Conservation (phyloP, 192 early-diverging fungal species). For the Umbelopsis sp. region DNA sequence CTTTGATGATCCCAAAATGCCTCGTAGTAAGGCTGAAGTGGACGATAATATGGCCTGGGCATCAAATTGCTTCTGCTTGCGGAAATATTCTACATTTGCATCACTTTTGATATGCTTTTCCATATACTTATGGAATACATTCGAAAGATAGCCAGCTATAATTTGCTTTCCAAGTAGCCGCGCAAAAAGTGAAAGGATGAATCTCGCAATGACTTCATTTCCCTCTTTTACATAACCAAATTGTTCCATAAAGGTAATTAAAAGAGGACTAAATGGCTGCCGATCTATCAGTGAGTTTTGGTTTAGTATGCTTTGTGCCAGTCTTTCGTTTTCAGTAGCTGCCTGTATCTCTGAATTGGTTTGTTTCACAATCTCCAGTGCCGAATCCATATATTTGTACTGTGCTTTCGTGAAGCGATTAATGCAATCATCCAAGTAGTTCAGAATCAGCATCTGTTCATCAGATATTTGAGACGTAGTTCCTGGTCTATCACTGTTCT, state of each 20-base stretch:
- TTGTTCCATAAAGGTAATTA: conserved; percentile 50
- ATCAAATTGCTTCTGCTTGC: background rate
- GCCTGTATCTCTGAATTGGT: background rate
- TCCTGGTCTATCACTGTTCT: conserved; percentile 24
- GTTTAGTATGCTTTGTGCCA: background rate
- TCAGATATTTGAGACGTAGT: conserved; percentile 27
- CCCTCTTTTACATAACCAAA: conserved; percentile 40
- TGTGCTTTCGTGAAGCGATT: conserved; percentile 57
- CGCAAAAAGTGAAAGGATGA: conserved; percentile 40
- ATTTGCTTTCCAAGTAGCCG: conserved; percentile 44
- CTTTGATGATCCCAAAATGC: background rate
- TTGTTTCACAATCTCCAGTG: conserved; percentile 46
- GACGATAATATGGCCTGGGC: background rate
- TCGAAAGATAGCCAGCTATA: conserved; percentile 29
- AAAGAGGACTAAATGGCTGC: conserved; percentile 56
- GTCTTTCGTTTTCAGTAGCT: background rate
- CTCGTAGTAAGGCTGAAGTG: background rate
- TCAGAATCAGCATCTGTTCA: conserved; percentile 46
- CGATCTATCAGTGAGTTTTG: background rate
- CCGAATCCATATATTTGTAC: conserved; percentile 65
- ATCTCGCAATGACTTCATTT: conserved; percentile 30
- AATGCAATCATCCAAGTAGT: conserved; percentile 72
- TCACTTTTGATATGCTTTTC: conserved; percentile 1
- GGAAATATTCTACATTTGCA: background rate
- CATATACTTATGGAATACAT: conserved; percentile 30